Base-by-base conservation (phyloP, 2,329 filamentous ascomycete genomes). In the Botrytis medusae region DNA sequence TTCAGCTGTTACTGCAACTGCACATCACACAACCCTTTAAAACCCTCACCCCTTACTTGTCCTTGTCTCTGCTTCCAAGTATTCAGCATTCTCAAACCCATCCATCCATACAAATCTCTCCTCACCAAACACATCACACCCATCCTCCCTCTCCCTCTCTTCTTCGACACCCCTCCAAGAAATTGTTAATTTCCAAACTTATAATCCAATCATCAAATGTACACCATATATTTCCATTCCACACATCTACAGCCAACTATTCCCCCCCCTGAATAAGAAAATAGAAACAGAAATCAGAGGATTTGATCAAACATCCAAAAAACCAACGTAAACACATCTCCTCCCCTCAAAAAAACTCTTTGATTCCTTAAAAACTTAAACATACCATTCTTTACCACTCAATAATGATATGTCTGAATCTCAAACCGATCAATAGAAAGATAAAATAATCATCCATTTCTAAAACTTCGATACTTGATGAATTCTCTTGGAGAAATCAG, bases 221-320 rank as follows among this genome's bases (percentile, higher is more conserved):
- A 5, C n/a, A 14, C 25, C 4, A 2, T 54, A 54, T 8, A 29
- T 1, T 29, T 29, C 1, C 14, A 2, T 25, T 7, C n/a, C n/a
- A 16, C 0, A 7, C 5, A 7, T 8, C 6, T 12, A 54, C 3
- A n/a, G 29, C 8, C 25, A n/a, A 54, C 12, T 16, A 29, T 16
- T 3, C 25, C 5, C 1, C 0, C 10, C 2, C 6, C n/a, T 54
- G 12, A 1, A 12, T 3, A 16, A n/a, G 14, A 54, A 14, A 14
- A 0, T n/a, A 7, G 4, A n/a, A n/a, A 42, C 2, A 14, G 16
- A 16, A n/a, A 54, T 54, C 6, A 2, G 2, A 29, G 7, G 8
- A 54, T 54, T 16, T 3, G 0, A 54, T 8, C 5, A 29, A 54
- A 7, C 51, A 54, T 54, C 51, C 1, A 16, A 12, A 54, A 0